Base-by-base conservation (phyloP, 2,329 filamentous ascomycete species). In the Talaromyces sp. region DNA sequence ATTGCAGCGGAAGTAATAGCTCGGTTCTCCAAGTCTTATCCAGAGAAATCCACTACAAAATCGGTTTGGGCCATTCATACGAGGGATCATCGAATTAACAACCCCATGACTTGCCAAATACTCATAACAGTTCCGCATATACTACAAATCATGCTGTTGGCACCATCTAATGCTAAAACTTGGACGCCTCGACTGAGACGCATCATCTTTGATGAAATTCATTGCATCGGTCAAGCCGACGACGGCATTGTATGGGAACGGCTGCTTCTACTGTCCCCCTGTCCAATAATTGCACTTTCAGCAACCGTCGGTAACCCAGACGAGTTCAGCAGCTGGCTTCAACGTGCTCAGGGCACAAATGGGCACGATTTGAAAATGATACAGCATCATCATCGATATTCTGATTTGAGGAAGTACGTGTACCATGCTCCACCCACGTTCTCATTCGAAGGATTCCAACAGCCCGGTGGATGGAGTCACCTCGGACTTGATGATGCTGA, bases 151-250 rank as follows among this genome's bases (percentile, higher is more conserved):
- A 91, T 94, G 89, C 80, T 93, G 1, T 78, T 90, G 59, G 82
- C 85, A 0, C 87, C 89, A 0, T 79, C 81, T 0, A 90, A 92
- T 69, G 88, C 89, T 3, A 85, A 83, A 9, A 79, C 80, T 1
- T 94, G 90, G 90, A 85, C 89, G 0, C 82, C 82, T 3, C 81
- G 88, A 61, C 84, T 93, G 14, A 90, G 87, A 70, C 84, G 89
- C 58, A 92, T 93, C 72, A 92, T 93, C 60, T 93, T 93, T 66
- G 90, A 94, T 71, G 90, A 94, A 77, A 87, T 93, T 1, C 90
- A 94, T 73, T 92, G 86, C 39, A 93, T 94, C 66, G 89, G 90
- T 0, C 87, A 93, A 73, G 85, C 87, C 0, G 88, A 92, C 8
- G 90, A 93, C 69, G 90, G 90, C 61, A 79, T 92, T 1, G 82